Percentiles rank a stretch among this genome's conserved stretches.
phyloP scores from a whole-genome alignment of 2,329 filamentous ascomycete species.

The Fusarium scirpi region DNA sequence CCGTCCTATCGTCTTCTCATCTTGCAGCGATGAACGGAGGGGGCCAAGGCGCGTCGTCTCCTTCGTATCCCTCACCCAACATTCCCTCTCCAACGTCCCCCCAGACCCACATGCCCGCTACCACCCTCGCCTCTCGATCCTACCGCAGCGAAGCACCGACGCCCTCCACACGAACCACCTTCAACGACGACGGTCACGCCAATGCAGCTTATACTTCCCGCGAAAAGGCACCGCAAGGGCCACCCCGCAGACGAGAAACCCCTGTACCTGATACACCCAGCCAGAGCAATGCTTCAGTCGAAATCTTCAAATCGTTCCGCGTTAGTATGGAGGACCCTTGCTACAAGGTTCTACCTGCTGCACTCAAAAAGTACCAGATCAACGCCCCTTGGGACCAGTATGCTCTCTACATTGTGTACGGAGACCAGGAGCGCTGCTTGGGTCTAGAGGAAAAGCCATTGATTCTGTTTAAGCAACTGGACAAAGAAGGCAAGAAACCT shows the following conservation, averaged over 20 bases:
- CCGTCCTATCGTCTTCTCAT: slow-evolving; percentile 75
- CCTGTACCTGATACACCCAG: slow-evolving; percentile 72
- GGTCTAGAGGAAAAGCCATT: slow-evolving; percentile 93
- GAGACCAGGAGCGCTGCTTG: slow-evolving; percentile 95
- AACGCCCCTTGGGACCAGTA: slow-evolving; percentile 98
- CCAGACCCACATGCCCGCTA: slow-evolving; percentile 64
- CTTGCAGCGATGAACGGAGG: slow-evolving; percentile 77
- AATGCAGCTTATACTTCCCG: slow-evolving; percentile 46
- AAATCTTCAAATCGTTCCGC: slow-evolving; percentile 99
- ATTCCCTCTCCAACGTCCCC: slow-evolving; percentile 78
- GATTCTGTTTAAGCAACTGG: slow-evolving; percentile 96
- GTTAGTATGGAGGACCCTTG: slow-evolving; percentile 98
- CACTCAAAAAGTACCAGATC: slow-evolving; percentile 98
- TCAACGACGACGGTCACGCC: slow-evolving; percentile 62
- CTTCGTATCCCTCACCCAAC: slow-evolving; percentile 71
- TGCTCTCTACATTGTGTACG: slow-evolving; percentile 97
- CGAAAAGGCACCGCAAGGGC: slow-evolving; percentile 51
- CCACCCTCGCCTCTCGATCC: slow-evolving; percentile 71
- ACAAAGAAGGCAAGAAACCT: slow-evolving; percentile 96
- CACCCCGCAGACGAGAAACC: slow-evolving; percentile 70
- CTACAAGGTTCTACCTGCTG: slow-evolving; percentile 95
- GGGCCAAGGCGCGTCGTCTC: slow-evolving; percentile 65
- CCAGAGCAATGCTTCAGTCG: slow-evolving; percentile 73
- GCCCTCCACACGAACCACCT: slow-evolving; percentile 66
- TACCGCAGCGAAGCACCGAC: slow-evolving; percentile 69